Evolutionary conservation across 1,284 basidiomycete genomes (phyloP), one percentile per base, ranked within the genome.

Genomic region (Coriolopsis trogii): DNA sequence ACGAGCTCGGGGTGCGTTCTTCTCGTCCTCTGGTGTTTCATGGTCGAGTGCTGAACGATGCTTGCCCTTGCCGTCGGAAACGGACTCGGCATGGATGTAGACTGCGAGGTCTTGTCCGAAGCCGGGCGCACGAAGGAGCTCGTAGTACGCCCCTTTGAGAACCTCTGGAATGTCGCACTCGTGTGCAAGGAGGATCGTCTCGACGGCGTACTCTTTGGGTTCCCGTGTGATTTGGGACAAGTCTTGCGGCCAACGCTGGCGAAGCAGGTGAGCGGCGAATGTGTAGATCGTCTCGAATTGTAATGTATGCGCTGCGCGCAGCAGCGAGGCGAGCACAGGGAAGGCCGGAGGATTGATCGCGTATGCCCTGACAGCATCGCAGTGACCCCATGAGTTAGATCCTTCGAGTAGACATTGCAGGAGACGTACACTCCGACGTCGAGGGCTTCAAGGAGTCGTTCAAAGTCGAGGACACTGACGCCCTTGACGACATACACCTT

Each of bases 61-160:
- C n/a, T n/a, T n/a, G n/a, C n/a, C n/a, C n/a, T n/a, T n/a, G n/a
- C 3, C 7, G 13, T 31, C 25, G 7, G 42, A 34, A 9, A n/a
- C n/a, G n/a, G 50, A 50, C 40, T 56, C 55, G 18, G 50, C 50
- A 28, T 53, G 47, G 4, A 41, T 45, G 23, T 56, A 54, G 12
- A 47, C 51, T 2, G 45, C 28, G n/a, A 45, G 49, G 13, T 52
- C 51, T 47, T 67, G 65, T 1, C 64, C 68, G 40, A 71, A 64
- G 8, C 31, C 49, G 3, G 56, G 46, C 10, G 60, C 58, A 16
- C 70, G 62, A 3, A 70, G 56, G 18, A 75, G 63, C 51, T 75
- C 73, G 56, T 75, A 76, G 44, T 68, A 69, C 4, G 71, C 70
- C 29, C 62, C 61, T 49, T 74, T 73, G 26, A 70, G 61, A 12